Evolutionary conservation across 257 asterid genomes (phyloP), one percentile per base, ranked within the genome.

Genomic region (Ballota nigra): DNA sequence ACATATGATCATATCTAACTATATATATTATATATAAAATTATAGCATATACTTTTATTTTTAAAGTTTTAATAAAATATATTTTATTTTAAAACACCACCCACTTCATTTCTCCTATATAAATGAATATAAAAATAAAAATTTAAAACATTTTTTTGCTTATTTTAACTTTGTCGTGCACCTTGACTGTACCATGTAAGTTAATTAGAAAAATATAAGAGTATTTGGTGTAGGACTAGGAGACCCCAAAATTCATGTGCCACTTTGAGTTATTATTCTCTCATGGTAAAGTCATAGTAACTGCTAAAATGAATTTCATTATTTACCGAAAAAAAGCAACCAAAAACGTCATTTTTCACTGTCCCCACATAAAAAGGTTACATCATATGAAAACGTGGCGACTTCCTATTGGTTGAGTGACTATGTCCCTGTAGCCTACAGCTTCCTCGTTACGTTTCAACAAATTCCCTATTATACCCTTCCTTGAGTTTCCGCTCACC

Each of bases 371-470:
- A 15, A 11, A 33, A 16, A 24, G 56, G 12, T 29, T 19, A 47
- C 13, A 12, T 16, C 20, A 40, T 2, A 0, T 1, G 1, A 7
- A n/a, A 11, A 82, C 84, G 81, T 81, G 88, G 72, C 76, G 7
- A 1, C 0, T 4, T 0, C 0, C 2, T 6, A 82, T 74, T 83
- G 84, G 83, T n/a, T 0, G 0, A 4, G 24, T 84, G 91, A 82
- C 83, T 52, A 9, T 6, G 5, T 18, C 19, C 13, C 67, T 34
- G 55, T 29, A 24, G 34, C 73, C 18, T 19, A 68, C 41, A 78
- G 63, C 96, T 86, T 85, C 76, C 68, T 76, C 76, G 77, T 47
- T 79, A 86, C 77, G 92, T 31, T 72, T 80, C 78, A 6, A 1
- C 0, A 8, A 2, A 34, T 63, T 67, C 29, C 78, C 85, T 64